Conservation (phyloP, 2,329 filamentous ascomycete genomes). For the Akanthomyces dipterigenus region DNA sequence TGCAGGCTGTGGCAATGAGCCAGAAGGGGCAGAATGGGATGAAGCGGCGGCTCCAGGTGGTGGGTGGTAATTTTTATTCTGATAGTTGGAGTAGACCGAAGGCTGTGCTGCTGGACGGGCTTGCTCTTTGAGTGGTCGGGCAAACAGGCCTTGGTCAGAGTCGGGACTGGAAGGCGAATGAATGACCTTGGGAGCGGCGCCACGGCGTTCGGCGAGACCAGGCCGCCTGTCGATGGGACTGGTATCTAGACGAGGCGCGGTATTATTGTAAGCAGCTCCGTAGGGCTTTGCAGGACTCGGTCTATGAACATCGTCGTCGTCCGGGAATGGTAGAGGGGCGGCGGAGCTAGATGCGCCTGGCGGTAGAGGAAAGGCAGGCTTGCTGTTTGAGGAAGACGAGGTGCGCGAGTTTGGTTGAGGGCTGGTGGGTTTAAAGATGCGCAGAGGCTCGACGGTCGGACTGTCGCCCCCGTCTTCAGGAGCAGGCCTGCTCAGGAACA, state of each 20-base stretch:
- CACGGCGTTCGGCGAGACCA: slow-evolving; percentile 72
- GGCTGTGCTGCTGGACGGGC: slow-evolving; percentile 33
- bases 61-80: slow-evolving; percentile 54
- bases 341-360: slow-evolving; percentile 66
- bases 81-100: slow-evolving; percentile 42
- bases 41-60: slow-evolving; percentile 40
- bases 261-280: slow-evolving; percentile 42
- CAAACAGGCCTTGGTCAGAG: slow-evolving; percentile 72
- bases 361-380: slow-evolving; percentile 56
- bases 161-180: slow-evolving; percentile 76
- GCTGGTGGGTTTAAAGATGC: slow-evolving; percentile 75
- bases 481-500: slow-evolving; percentile 64
- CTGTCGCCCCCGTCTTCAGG: slow-evolving; percentile 53
- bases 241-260: slow-evolving; percentile 47
- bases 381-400: slow-evolving; percentile 33
- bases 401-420: slow-evolving; percentile 45
- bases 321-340: slow-evolving; percentile 62
- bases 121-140: slow-evolving; percentile 49
- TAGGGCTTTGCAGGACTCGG: slow-evolving; percentile 38
- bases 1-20: slow-evolving; percentile 20
- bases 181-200: slow-evolving; percentile 73
- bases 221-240: slow-evolving; percentile 52
- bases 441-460: slow-evolving; percentile 74
- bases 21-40: slow-evolving; percentile 27
- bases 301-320: slow-evolving; percentile 54